Evolutionary conservation across 352 stramenopile genomes (phyloP).

Genomic region (Globisporangium radiosum): DNA sequence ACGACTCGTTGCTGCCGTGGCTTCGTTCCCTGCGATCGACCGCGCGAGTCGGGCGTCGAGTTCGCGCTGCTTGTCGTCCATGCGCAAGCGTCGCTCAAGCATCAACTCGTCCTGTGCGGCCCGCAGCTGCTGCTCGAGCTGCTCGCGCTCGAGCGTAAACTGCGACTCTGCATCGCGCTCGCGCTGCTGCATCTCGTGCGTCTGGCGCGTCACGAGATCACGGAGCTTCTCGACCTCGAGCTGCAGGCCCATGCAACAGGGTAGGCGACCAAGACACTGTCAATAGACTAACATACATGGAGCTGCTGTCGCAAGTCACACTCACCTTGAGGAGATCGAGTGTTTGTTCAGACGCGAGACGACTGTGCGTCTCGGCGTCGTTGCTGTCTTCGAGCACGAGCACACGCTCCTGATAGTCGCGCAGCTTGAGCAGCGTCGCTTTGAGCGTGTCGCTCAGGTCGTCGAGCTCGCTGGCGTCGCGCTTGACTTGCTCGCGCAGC

Average conservation of each 20-base stretch:
- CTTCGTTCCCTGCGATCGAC: background rate
- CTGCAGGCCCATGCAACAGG: background rate
- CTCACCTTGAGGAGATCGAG: conserved; percentile 54
- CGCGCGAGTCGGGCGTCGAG: conserved; percentile 38
- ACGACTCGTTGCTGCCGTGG: too few species aligned
- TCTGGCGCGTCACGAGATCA: conserved; percentile 41
- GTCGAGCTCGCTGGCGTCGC: conserved; percentile 38
- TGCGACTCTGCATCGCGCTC: conserved; percentile 21
- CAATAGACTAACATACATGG: background rate
- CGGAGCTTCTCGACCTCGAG: conserved; percentile 64
- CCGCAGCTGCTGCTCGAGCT: conserved; percentile 32
- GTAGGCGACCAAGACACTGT: background rate
- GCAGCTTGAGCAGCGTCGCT: conserved; percentile 28
- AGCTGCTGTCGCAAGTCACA: background rate
- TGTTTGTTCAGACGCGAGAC: conserved; percentile 54
- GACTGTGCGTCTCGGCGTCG: conserved; percentile 41
- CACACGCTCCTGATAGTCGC: conserved; percentile 51
- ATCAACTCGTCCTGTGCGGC: conserved; percentile 49
- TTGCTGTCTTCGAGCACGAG: conserved; percentile 52
- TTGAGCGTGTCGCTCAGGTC: conserved; percentile 47
- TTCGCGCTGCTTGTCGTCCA: conserved; percentile 54
- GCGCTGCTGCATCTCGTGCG: conserved; percentile 31
- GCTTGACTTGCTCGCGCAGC: conserved; percentile 35
- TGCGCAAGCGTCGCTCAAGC: conserved; percentile 39
- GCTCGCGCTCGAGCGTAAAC: conserved; percentile 29